phyloP scores from a whole-genome alignment of 192 early-diverging fungal genomes.

The Backusella mclennaniae region DNA sequence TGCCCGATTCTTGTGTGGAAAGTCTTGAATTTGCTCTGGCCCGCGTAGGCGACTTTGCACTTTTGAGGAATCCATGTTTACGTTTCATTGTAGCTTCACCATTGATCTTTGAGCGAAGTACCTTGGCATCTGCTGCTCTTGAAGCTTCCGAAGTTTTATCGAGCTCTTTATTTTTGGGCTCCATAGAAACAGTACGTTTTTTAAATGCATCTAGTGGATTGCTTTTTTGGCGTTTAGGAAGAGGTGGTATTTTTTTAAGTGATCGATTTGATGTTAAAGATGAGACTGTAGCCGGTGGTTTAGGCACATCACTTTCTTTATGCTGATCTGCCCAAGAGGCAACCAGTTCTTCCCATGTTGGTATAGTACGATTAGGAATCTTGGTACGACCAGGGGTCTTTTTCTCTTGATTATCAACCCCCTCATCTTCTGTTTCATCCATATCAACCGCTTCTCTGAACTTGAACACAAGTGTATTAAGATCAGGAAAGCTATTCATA shows the following conservation, averaged over 20 bases:
- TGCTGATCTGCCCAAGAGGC: not conserved
- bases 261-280: not conserved
- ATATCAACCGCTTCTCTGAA: constrained; percentile 7
- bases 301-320: not conserved
- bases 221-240: not conserved
- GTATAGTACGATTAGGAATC: not conserved
- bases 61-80: not conserved
- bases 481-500: not conserved
- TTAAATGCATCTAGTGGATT: constrained; percentile 1
- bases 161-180: not conserved
- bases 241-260: not conserved
- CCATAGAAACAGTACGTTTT: not conserved
- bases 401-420: not conserved
- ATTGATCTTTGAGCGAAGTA: constrained; percentile 9
- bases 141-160: not conserved
- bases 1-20: not conserved
- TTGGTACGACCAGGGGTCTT: not conserved
- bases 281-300: not conserved
- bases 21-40: not conserved
- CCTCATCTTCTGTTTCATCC: constrained; percentile 1
- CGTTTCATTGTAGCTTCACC: constrained; percentile 18
- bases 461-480: not conserved
- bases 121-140: not conserved
- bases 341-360: not conserved
- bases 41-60: constrained; percentile 7